A percentile compares a stretch with the other conserved stretches of the same genome.
Conservation (phyloP, 345 rosid species). For the Chamaenerion angustifolium region DNA sequence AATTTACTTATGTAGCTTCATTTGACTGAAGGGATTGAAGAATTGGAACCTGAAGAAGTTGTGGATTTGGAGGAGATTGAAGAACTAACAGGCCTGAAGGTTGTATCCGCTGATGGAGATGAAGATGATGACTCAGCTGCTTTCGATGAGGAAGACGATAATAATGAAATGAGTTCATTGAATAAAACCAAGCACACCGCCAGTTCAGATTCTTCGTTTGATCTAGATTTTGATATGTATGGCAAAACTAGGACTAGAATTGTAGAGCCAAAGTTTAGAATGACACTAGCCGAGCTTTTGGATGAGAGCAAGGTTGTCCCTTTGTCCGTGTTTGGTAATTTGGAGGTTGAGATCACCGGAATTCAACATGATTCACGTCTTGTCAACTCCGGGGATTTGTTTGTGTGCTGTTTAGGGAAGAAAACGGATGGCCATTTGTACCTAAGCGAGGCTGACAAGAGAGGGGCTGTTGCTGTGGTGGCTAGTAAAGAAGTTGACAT, state of each 20-base stretch:
- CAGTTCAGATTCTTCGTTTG: constrained; percentile 38
- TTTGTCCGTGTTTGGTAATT: constrained; percentile 66
- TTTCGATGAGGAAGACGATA: constrained; percentile 10
- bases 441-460: constrained; percentile 86
- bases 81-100: constrained; percentile 39
- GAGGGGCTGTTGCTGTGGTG: constrained; percentile 93
- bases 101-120: constrained; percentile 26
- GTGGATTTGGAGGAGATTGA: constrained; percentile 79
- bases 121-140: constrained; percentile 14
- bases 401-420: constrained; percentile 68
- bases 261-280: constrained; percentile 62
- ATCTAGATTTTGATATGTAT: constrained; percentile 61
- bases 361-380: constrained; percentile 81
- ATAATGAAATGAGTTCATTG: constrained; percentile 17
- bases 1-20: not conserved
- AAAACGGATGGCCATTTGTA: constrained; percentile 53
- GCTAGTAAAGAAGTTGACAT: constrained; percentile 88
- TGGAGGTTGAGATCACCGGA: constrained; percentile 77
- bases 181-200: constrained; percentile 15
- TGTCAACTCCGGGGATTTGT: constrained; percentile 80
- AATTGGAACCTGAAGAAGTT: constrained; percentile 62
- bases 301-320: constrained; percentile 91
- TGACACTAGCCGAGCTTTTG: constrained; percentile 81
- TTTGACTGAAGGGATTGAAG: constrained; percentile 24
- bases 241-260: constrained; percentile 41